phyloP scores from a whole-genome alignment of 768 basidiomycete species.

The Imleria badia region DNA sequence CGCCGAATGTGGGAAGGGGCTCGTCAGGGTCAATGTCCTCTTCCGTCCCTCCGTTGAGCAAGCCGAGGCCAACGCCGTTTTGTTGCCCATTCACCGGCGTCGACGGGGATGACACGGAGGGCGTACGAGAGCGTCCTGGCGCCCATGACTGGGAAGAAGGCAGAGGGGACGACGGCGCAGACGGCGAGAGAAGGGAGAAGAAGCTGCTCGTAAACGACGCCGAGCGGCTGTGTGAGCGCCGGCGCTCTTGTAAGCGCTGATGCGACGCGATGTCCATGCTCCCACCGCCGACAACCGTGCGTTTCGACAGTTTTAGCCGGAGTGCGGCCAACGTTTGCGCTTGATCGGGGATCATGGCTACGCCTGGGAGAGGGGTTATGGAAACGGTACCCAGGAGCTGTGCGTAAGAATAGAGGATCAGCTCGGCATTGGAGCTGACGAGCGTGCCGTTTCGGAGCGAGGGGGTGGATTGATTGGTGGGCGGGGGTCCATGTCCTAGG shows the following conservation, averaged over 20 bases:
- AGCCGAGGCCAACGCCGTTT: constrained; percentile 33
- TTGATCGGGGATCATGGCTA: constrained; percentile 45
- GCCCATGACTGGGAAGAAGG: constrained; percentile 27
- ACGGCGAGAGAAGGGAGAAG: constrained; percentile 46
- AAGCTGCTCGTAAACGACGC: constrained; percentile 53
- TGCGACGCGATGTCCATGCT: constrained; percentile 73
- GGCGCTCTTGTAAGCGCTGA: constrained; percentile 22
- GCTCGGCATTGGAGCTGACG: constrained; percentile 53
- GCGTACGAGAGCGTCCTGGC: constrained; percentile 15
- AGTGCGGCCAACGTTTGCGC: constrained; percentile 44
- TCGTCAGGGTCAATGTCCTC: constrained; percentile 59
- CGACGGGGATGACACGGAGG: constrained; percentile 28
- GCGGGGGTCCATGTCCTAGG: constrained; percentile 46
- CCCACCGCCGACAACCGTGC: constrained; percentile 55
- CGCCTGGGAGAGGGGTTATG: constrained; percentile 49
- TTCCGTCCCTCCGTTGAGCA: constrained; percentile 27
- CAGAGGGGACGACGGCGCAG: constrained; percentile 21
- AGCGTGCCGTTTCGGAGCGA: constrained; percentile 44
- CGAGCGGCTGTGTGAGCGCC: constrained; percentile 47
- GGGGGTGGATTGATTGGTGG: constrained; percentile 10
- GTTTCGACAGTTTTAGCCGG: constrained; percentile 49
- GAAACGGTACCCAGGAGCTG: constrained; percentile 71
- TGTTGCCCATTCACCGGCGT: constrained; percentile 2
- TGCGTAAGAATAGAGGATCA: constrained; percentile 83
- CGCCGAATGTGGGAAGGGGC: constrained; percentile 82